phyloP scores from a whole-genome alignment of 495 filamentous ascomycete genomes.

The Stereocaulon alpinum region DNA sequence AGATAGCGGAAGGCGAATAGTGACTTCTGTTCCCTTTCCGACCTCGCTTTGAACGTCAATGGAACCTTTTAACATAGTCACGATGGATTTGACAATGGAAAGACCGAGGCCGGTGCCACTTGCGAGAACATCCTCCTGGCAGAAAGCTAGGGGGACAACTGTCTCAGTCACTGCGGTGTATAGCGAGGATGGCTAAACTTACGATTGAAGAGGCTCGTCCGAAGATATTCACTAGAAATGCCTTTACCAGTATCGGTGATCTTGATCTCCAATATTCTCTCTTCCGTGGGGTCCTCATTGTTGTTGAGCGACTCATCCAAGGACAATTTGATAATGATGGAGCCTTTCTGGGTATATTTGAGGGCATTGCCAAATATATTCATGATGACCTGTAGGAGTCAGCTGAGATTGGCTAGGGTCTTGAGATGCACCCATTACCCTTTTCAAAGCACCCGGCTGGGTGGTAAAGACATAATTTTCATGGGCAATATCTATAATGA shows the following conservation, averaged over 20 bases:
- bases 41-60: slow-evolving; percentile 43
- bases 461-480: slow-evolving; percentile 53
- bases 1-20: slow-evolving; percentile 37
- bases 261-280: slow-evolving; percentile 31
- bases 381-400: slow-evolving; percentile 47
- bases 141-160: slow-evolving; percentile 26
- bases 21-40: slow-evolving; percentile 42
- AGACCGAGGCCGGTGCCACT: slow-evolving; percentile 45
- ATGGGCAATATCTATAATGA: slow-evolving; percentile 54
- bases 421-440: slow-evolving; percentile 22
- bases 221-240: slow-evolving; percentile 36
- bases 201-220: slow-evolving; percentile 32
- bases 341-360: slow-evolving; percentile 64
- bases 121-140: slow-evolving; percentile 40
- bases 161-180: background rate
- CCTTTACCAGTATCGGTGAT: slow-evolving; percentile 38
- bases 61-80: slow-evolving; percentile 42
- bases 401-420: background rate
- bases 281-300: slow-evolving; percentile 10
- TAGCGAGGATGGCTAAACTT: background rate
- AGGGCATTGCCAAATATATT: slow-evolving; percentile 76
- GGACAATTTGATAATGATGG: slow-evolving; percentile 50
- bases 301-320: slow-evolving; percentile 30
- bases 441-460: slow-evolving; percentile 61
- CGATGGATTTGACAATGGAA: slow-evolving; percentile 45